Conservation (phyloP, 169 alveolate genomes). For the Plasmodium malariae region DNA sequence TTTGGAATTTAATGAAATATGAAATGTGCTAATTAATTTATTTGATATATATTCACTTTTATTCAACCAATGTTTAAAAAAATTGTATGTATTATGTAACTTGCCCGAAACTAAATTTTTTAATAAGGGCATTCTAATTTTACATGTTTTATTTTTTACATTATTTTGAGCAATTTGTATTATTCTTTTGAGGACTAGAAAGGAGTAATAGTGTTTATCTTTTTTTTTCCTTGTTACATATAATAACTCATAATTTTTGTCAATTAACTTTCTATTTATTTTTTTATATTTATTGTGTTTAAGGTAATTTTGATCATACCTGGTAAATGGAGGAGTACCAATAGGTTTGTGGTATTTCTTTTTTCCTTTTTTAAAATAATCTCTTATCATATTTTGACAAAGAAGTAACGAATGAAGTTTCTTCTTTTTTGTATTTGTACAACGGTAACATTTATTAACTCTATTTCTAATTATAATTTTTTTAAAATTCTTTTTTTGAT, state of each 20-base stretch:
- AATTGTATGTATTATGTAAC: slow-evolving; percentile 15
- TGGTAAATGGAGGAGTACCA: not conserved
- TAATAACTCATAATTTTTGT: slow-evolving; percentile 6
- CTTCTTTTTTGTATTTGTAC: too few species aligned
- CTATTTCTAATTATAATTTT: too few species aligned
- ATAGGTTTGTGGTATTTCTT: not conserved
- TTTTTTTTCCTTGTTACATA: not conserved
- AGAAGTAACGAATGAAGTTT: too few species aligned
- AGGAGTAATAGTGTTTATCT: not conserved
- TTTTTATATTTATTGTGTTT: not conserved
- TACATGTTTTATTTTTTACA: slow-evolving; percentile 3
- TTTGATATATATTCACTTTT: slow-evolving; percentile 48
- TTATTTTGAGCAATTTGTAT: slow-evolving; percentile 12
- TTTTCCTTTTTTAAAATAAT: too few species aligned
- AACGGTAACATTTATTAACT: too few species aligned
- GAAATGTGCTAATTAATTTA: slow-evolving; percentile 17
- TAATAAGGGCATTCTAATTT: slow-evolving; percentile 6
- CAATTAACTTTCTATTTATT: slow-evolving; percentile 11
- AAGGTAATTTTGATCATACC: not conserved
- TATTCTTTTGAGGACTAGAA: slow-evolving; percentile 17
- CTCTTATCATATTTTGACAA: too few species aligned
- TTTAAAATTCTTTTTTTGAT: too few species aligned
- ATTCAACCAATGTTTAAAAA: slow-evolving; percentile 44
- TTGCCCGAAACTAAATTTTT: not conserved
- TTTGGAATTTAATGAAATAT: slow-evolving; percentile 36